phyloP scores from a whole-genome alignment of 257 asterid genomes.

The Dorcoceras hygrometricum region DNA sequence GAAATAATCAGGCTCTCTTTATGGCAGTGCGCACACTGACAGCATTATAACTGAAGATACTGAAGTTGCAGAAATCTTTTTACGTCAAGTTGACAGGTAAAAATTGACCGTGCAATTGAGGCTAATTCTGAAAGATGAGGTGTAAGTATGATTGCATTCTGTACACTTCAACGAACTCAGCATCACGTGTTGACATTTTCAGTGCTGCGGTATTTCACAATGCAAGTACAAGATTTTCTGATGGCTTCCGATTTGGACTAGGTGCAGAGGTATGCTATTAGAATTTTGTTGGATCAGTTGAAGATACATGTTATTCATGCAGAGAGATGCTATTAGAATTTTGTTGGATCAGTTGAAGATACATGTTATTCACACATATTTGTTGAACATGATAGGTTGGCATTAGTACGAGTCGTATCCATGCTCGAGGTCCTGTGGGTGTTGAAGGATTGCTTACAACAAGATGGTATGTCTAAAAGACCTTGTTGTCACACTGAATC shows the following conservation, averaged over 20 bases:
- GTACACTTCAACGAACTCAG: constrained; percentile 9
- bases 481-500: neutral
- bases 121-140: neutral
- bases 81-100: constrained; percentile 68
- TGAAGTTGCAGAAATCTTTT: constrained; percentile 70
- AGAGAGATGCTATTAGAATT: too few relatives aligned
- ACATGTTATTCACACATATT: constrained; percentile 12
- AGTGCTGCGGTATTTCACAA: constrained; percentile 97
- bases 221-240: constrained; percentile 89
- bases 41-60: constrained; percentile 74
- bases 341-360: neutral
- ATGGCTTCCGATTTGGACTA: constrained; percentile 92
- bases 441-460: constrained; percentile 94
- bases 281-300: neutral
- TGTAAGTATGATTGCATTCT: constrained; percentile 6
- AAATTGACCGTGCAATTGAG: neutral
- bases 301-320: constrained; percentile 2
- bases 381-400: constrained; percentile 62
- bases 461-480: constrained; percentile 54
- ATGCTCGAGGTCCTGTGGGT: constrained; percentile 99
- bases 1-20: constrained; percentile 13
- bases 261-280: constrained; percentile 85
- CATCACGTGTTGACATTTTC: constrained; percentile 23
- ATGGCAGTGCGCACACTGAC: constrained; percentile 87
- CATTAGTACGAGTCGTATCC: constrained; percentile 90